phyloP scores from a whole-genome alignment of 1,284 basidiomycete genomes.

The Phellopilus nigrolimitatus region DNA sequence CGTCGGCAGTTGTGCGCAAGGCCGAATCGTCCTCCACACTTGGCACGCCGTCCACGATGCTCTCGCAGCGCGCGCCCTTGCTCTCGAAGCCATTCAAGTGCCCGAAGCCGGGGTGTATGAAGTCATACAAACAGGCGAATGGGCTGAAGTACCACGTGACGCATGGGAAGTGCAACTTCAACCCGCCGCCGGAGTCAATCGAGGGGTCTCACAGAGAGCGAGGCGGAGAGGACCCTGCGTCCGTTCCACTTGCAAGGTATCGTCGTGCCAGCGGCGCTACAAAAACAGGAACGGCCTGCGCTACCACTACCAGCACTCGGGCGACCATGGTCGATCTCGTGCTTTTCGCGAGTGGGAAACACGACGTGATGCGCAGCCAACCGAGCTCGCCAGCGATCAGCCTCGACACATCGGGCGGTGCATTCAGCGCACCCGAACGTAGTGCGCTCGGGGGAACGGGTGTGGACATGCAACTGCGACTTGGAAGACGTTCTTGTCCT shows the following conservation, averaged over 20 bases:
- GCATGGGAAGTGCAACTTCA: slow-evolving; percentile 28
- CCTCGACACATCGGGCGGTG: not conserved
- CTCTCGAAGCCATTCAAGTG: slow-evolving; percentile 91
- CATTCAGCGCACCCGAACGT: slow-evolving; percentile 18
- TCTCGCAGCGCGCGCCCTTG: slow-evolving; percentile 50
- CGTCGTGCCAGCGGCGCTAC: slow-evolving; percentile 90
- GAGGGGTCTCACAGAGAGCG: slow-evolving; percentile 65
- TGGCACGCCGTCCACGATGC: slow-evolving; percentile 53
- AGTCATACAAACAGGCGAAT: slow-evolving; percentile 97
- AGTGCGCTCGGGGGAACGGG: slow-evolving; percentile 24
- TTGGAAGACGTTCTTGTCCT: slow-evolving; percentile 95
- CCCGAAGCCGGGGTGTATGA: slow-evolving; percentile 96
- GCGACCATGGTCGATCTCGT: slow-evolving; percentile 85
- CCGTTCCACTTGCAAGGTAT: slow-evolving; percentile 88
- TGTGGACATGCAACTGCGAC: slow-evolving; percentile 73
- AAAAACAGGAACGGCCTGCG: slow-evolving; percentile 97
- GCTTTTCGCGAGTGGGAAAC: slow-evolving; percentile 80
- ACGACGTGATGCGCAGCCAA: slow-evolving; percentile 44
- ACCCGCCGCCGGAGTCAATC: slow-evolving; percentile 66
- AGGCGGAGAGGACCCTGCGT: slow-evolving; percentile 74
- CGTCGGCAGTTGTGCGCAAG: not conserved
- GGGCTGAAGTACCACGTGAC: slow-evolving; percentile 87
- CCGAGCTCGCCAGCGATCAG: not conserved
- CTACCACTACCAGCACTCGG: slow-evolving; percentile 97
- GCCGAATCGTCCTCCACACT: slow-evolving; percentile 12